phyloP scores from a whole-genome alignment of 768 basidiomycete species.

The Russula virescens region DNA sequence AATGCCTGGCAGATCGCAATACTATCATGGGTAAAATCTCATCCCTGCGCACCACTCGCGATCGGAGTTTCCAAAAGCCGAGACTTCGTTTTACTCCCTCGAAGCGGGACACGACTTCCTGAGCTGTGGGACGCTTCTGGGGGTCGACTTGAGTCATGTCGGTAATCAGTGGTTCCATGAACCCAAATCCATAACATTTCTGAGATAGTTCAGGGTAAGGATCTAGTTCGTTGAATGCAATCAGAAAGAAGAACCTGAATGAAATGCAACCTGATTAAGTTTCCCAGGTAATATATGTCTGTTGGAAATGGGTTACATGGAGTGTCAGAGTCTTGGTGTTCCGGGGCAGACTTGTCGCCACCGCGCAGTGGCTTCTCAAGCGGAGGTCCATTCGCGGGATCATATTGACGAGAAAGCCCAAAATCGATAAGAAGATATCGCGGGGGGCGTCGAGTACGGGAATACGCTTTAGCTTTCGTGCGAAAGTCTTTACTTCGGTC shows the following conservation, averaged over 20 bases:
- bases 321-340: conserved; percentile 3
- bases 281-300: conserved; percentile 19
- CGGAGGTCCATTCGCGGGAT: conserved; percentile 7
- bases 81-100: conserved; percentile 20
- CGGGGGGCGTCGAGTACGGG: not conserved
- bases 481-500: conserved; percentile 7
- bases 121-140: conserved; percentile 29
- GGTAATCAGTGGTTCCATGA: conserved; percentile 29
- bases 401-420: conserved; percentile 10
- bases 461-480: not conserved
- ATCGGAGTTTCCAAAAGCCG: conserved; percentile 30
- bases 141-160: conserved; percentile 35
- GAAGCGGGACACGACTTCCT: conserved; percentile 31
- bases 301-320: conserved; percentile 19
- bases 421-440: conserved; percentile 16
- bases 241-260: not conserved
- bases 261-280: not conserved
- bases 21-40: not conserved
- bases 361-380: conserved; percentile 10
- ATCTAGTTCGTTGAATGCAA: not conserved
- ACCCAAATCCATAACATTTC: conserved; percentile 28
- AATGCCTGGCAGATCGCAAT: not conserved
- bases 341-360: conserved; percentile 19
- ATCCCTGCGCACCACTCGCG: conserved; percentile 26
- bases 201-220: not conserved